Evolutionary conservation across 345 rosid species (phyloP).

Genomic region (Hypericum perforatum): DNA sequence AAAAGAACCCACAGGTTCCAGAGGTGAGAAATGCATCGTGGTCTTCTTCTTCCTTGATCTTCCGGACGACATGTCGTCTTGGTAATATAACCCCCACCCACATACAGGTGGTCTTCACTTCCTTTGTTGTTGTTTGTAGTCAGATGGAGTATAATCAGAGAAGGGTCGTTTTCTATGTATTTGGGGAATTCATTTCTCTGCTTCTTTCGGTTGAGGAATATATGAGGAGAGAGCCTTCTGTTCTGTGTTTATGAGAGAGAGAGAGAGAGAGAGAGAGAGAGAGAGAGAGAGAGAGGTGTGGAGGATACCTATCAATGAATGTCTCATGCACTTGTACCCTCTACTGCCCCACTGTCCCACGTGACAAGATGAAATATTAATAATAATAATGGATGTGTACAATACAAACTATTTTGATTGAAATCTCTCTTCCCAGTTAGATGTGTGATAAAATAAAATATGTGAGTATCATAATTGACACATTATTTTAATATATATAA

Average conservation of each 20-base stretch:
- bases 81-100: constrained; percentile 15
- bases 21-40: constrained; percentile 15
- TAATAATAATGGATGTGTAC: too few relatives aligned
- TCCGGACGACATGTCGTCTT: constrained; percentile 15
- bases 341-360: constrained; percentile 20
- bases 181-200: too few relatives aligned
- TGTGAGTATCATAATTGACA: too few relatives aligned
- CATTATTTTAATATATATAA: too few relatives aligned
- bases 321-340: neutral
- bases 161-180: neutral
- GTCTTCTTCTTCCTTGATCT: constrained; percentile 17
- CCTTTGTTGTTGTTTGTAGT: neutral
- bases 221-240: neutral
- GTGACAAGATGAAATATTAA: constrained; percentile 12
- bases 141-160: neutral
- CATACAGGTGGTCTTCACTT: constrained; percentile 16
- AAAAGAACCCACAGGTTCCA: constrained; percentile 11
- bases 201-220: neutral
- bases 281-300: constrained; percentile 8
- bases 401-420: too few relatives aligned
- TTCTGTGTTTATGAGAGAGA: neutral
- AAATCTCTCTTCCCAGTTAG: too few relatives aligned
- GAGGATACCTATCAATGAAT: neutral
- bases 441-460: too few relatives aligned
- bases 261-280: constrained; percentile 6